phyloP scores from a whole-genome alignment of 2,329 filamentous ascomycete genomes.

The Monilinia vaccinii-corymbosi region DNA sequence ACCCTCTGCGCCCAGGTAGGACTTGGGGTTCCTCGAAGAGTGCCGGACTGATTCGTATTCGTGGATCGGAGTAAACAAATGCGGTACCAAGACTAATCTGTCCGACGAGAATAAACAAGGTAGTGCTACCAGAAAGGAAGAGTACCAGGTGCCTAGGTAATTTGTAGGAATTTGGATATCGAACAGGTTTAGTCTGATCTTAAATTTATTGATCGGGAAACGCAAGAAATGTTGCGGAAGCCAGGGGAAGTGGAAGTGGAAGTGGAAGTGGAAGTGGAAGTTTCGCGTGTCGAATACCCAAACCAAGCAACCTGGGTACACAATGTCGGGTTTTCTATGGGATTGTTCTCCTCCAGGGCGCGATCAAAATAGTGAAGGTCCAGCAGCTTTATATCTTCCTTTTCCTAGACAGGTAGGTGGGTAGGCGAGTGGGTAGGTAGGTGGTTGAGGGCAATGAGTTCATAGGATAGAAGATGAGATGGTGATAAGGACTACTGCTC shows the following conservation, averaged over 20 bases:
- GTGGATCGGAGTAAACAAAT: slow-evolving; percentile 8
- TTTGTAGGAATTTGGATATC: not conserved
- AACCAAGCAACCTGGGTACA: not conserved
- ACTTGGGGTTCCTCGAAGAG: slow-evolving; percentile 3
- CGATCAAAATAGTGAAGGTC: no score
- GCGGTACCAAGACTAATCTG: not conserved
- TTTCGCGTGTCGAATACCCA: slow-evolving; percentile 3
- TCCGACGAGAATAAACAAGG: not conserved
- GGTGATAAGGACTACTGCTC: not conserved
- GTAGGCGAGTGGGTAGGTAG: not conserved
- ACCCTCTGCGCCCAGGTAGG: slow-evolving; percentile 10
- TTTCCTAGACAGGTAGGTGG: no score
- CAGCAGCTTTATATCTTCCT: not conserved
- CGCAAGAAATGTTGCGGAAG: slow-evolving; percentile 3
- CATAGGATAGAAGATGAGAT: not conserved
- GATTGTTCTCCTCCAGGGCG: no score
- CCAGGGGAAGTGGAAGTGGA: not conserved
- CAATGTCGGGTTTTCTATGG: no score
- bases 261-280: not conserved
- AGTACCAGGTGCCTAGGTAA: not conserved
- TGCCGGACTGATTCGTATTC: not conserved
- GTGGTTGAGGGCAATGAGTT: not conserved
- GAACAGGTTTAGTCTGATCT: not conserved
- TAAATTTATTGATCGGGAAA: not conserved
- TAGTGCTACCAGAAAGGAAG: not conserved